A percentile compares a stretch with the other conserved stretches of the same genome.
Conservation (phyloP, 2,329 filamentous ascomycete species). For the Fusarium abutilonis region DNA sequence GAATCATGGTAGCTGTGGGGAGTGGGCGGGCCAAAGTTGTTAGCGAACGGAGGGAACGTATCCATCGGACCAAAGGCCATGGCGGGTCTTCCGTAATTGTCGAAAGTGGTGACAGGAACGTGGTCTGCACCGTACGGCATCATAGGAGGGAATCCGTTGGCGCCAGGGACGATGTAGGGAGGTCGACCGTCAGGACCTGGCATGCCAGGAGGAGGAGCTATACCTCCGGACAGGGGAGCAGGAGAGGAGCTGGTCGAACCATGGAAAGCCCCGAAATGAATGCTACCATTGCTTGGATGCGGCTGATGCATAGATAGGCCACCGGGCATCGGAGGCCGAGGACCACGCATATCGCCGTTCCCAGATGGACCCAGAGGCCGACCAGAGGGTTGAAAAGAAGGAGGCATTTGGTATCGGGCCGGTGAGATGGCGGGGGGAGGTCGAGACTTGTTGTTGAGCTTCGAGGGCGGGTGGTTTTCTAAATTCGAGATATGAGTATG, state of each 20-base stretch:
- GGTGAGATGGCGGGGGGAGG: slow-evolving; percentile 49
- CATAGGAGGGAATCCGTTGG: slow-evolving; percentile 53
- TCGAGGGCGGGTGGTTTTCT: slow-evolving; percentile 31
- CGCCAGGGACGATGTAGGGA: slow-evolving; percentile 48
- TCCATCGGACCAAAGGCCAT: slow-evolving; percentile 51
- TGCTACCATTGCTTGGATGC: slow-evolving; percentile 64
- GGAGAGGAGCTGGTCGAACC: slow-evolving; percentile 69
- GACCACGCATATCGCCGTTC: slow-evolving; percentile 50
- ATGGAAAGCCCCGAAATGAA: slow-evolving; percentile 65
- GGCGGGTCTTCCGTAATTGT: slow-evolving; percentile 52
- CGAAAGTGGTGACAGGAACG: slow-evolving; percentile 49
- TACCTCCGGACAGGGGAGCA: slow-evolving; percentile 58
- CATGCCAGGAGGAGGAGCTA: slow-evolving; percentile 61
- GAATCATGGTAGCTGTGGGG: slow-evolving; percentile 71
- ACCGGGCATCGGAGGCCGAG: slow-evolving; percentile 49
- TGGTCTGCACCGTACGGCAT: slow-evolving; percentile 51
- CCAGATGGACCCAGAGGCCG: slow-evolving; percentile 45
- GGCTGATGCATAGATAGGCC: slow-evolving; percentile 59
- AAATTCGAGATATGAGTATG: slow-evolving; percentile 15
- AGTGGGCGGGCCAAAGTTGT: slow-evolving; percentile 63
- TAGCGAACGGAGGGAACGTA: slow-evolving; percentile 48
- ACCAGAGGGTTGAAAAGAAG: slow-evolving; percentile 53
- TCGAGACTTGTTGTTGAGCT: slow-evolving; percentile 38
- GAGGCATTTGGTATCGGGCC: slow-evolving; percentile 56
- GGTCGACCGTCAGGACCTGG: slow-evolving; percentile 49